Evolutionary conservation across 2,329 filamentous ascomycete genomes (phyloP), one percentile per base, ranked within the genome.

Genomic region (Diaporthe vexans): DNA sequence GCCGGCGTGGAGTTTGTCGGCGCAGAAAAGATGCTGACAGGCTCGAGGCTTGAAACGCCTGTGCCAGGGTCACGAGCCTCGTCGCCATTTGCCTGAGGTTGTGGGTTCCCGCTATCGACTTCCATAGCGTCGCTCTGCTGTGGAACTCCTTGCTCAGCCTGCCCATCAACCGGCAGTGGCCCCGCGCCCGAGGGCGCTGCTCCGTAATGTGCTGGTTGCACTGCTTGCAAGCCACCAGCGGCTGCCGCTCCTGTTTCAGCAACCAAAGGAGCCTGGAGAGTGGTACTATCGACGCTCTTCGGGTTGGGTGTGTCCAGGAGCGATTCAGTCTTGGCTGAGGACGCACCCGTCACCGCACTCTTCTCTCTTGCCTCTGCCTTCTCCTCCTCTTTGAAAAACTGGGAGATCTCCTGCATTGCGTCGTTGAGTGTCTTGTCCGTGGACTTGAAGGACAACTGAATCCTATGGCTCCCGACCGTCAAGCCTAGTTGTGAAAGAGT

Each of bases 401-500:
- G 87, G 29, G 90, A 89, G 76, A 98, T 98, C 80, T 96, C 89
- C 61, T 87, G 85, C 92, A 98, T 95, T 13, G 96, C 96, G 76
- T 96, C 94, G 78, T 95, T 94, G 37, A 98, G 84, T 3, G 95
- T 95, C 81, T 91, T 91, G 17, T 93, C 92, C 9, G 94, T 97
- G 76, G 88, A 88, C 80, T 89, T 91, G 84, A 96, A 98, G 46
- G 88, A 91, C 75, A 99, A 84, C 73, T 94, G 90, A 72, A 99
- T 88, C 72, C 98, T 85, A 6, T 94, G 92, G 79, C 90, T 96
- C 8, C 97, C 96, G 63, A 91, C 93, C 81, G 95, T 97, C 79
- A 97, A 93, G 0, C 97, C 97, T 24, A 98, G 85, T 81, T 98
- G 94, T 7, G 92, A 92, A 59, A 99, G 84, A 0, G 94, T 95